phyloP scores from a whole-genome alignment of 495 filamentous ascomycete genomes.

The Lasiosphaeria hispida region DNA sequence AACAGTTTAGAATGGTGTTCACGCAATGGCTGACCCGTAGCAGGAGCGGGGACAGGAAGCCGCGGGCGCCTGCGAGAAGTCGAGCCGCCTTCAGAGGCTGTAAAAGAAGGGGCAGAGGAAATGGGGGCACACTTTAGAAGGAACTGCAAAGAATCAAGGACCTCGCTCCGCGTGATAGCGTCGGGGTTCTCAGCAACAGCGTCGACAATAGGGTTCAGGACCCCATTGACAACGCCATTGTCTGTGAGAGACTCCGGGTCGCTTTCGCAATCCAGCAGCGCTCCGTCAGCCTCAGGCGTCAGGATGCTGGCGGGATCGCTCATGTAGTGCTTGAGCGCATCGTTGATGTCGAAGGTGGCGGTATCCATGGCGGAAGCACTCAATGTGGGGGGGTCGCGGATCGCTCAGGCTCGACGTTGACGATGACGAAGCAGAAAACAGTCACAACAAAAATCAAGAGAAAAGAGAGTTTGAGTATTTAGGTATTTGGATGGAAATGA shows the following conservation, averaged over 20 bases:
- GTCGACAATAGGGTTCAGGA: constrained; percentile 91
- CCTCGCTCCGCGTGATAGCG: constrained; percentile 69
- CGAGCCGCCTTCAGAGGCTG: constrained; percentile 4
- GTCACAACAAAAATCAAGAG: neutral
- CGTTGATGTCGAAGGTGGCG: constrained; percentile 89
- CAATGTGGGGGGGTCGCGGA: neutral
- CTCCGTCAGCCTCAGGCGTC: constrained; percentile 82
- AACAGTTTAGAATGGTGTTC: constrained; percentile 62
- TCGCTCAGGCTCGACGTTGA: neutral
- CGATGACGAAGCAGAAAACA: constrained; percentile 1
- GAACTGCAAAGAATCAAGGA: constrained; percentile 92
- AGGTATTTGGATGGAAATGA: too few species aligned
- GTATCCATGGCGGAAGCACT: constrained; percentile 61
- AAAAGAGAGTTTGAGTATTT: too few species aligned
- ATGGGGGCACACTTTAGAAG: constrained; percentile 89
- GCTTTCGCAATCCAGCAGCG: constrained; percentile 84
- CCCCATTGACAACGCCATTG: constrained; percentile 70
- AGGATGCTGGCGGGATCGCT: constrained; percentile 80
- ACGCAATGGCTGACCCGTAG: constrained; percentile 12
- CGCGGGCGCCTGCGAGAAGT: constrained; percentile 12
- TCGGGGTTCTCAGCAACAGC: constrained; percentile 89
- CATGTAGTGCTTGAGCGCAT: constrained; percentile 92
- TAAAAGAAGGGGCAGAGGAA: constrained; percentile 35
- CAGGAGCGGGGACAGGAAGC: constrained; percentile 5
- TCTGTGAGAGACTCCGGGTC: constrained; percentile 82